Evolutionary conservation across 768 basidiomycete species (phyloP).

Genomic region (Leucogyrophana mollusca): DNA sequence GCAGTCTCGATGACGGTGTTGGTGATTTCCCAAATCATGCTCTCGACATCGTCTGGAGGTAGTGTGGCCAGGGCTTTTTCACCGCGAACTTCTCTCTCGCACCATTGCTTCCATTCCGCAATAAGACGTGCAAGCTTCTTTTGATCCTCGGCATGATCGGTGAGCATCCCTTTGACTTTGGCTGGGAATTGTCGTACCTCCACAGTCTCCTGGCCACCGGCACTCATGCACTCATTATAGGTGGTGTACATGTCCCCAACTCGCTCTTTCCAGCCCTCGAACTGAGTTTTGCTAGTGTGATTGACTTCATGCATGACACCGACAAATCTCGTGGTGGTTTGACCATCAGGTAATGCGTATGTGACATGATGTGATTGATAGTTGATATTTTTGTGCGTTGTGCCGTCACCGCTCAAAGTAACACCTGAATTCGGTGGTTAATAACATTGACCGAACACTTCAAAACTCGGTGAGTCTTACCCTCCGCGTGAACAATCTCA

Average conservation of each 20-base stretch:
- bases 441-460: too few relatives aligned
- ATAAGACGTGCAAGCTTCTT: constrained; percentile 20
- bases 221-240: constrained; percentile 18
- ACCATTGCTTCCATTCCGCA: constrained; percentile 1
- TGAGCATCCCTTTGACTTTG: constrained; percentile 18
- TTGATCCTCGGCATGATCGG: constrained; percentile 30
- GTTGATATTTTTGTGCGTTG: constrained; percentile 20
- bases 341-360: not conserved
- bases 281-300: constrained; percentile 27
- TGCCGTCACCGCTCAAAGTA: constrained; percentile 24
- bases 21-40: not conserved
- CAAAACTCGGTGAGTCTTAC: too few relatives aligned
- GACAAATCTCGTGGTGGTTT: constrained; percentile 8
- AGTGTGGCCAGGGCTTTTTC: not conserved
- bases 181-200: constrained; percentile 10
- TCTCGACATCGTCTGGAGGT: not conserved
- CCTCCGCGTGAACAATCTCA: constrained; percentile 1
- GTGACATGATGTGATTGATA: constrained; percentile 19
- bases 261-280: constrained; percentile 15
- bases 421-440: too few relatives aligned
- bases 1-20: constrained; percentile 3
- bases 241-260: constrained; percentile 8
- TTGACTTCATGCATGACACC: constrained; percentile 16
- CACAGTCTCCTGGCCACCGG: constrained; percentile 9
- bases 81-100: constrained; percentile 2